Percentiles rank a stretch among this genome's conserved stretches.
phyloP scores from a whole-genome alignment of 2,329 filamentous ascomycete genomes.

The Metarhizium album region DNA sequence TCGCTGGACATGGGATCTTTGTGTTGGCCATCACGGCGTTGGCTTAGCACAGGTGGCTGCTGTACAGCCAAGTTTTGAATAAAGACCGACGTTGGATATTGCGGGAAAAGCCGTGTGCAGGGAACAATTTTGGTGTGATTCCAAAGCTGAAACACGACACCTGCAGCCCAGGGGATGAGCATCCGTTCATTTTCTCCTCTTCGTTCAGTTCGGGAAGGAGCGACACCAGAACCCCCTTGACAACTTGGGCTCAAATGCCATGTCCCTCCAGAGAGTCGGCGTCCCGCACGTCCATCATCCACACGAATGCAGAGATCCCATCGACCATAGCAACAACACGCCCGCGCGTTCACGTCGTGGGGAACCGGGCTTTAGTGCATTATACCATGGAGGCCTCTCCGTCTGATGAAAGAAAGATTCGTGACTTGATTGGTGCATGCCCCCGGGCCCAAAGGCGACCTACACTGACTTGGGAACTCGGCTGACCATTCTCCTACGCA shows the following conservation, averaged over 20 bases:
- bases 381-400: not conserved
- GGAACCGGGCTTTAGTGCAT: not conserved
- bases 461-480: too few relatives aligned
- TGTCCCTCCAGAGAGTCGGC: not conserved
- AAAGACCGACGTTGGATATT: not conserved
- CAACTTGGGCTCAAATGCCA: not conserved
- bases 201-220: not conserved
- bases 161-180: not conserved
- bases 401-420: not conserved
- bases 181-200: not conserved
- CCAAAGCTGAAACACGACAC: not conserved
- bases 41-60: not conserved
- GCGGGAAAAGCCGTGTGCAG: not conserved
- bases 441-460: not conserved
- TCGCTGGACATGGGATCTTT: not conserved
- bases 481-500: conserved; percentile 4
- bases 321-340: not conserved
- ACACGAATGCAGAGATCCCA: not conserved
- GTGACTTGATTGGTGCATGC: not conserved
- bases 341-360: not conserved
- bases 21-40: not conserved
- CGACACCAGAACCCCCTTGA: not conserved
- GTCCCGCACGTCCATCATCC: not conserved
- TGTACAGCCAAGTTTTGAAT: not conserved
- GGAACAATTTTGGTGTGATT: not conserved